Evolutionary conservation across 768 basidiomycete genomes (phyloP).

Genomic region (Termitomyces sp.): DNA sequence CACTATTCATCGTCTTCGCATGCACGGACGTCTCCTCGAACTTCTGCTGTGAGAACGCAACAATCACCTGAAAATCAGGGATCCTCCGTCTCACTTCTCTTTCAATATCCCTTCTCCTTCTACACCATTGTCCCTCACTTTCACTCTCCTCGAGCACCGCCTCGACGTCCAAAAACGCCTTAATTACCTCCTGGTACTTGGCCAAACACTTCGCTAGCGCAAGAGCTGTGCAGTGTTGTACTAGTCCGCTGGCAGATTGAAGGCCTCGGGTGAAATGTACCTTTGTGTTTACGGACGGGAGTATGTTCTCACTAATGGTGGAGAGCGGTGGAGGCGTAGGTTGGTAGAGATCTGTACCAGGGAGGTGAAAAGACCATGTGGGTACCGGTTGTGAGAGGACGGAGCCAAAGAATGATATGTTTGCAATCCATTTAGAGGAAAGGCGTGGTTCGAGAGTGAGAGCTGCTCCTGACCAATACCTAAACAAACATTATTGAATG

Average conservation of each 20-base stretch:
- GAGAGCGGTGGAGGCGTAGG: slow-evolving; percentile 72
- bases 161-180: slow-evolving; percentile 43
- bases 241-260: slow-evolving; percentile 63
- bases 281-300: slow-evolving; percentile 71
- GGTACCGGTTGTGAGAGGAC: slow-evolving; percentile 79
- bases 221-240: slow-evolving; percentile 82
- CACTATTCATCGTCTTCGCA: background rate
- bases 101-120: slow-evolving; percentile 61
- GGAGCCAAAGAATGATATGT: slow-evolving; percentile 75
- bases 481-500: too few relatives aligned
- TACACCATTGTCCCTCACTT: slow-evolving; percentile 68
- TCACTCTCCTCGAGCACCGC: slow-evolving; percentile 55
- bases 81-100: slow-evolving; percentile 68
- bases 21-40: slow-evolving; percentile 11
- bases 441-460: slow-evolving; percentile 82
- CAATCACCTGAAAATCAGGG: slow-evolving; percentile 83
- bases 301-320: slow-evolving; percentile 67
- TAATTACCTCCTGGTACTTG: slow-evolving; percentile 59
- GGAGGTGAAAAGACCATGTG: slow-evolving; percentile 51
- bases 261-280: slow-evolving; percentile 78
- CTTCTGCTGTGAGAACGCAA: slow-evolving; percentile 72
- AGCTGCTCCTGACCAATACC: too few relatives aligned
- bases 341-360: slow-evolving; percentile 43
- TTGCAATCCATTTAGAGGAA: slow-evolving; percentile 88
- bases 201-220: slow-evolving; percentile 69